phyloP scores from a whole-genome alignment of 345 rosid genomes.

The Excoecaria cochinchinensis region DNA sequence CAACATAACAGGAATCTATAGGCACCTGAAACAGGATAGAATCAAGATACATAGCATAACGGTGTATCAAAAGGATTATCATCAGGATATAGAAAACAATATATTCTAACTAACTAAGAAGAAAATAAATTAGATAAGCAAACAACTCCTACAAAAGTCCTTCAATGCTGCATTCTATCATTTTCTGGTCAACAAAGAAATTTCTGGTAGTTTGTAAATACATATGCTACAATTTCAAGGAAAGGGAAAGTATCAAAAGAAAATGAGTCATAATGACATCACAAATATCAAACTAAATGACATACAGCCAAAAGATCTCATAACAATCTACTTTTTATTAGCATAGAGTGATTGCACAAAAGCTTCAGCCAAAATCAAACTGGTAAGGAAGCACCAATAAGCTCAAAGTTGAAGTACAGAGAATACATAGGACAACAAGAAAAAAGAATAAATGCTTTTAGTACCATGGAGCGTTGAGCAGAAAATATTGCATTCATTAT shows the following conservation, averaged over 20 bases:
- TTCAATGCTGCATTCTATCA: background rate
- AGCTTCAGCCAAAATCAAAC: background rate
- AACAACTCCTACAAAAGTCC: background rate
- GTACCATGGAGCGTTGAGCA: conserved; percentile 86
- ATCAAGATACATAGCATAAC: background rate
- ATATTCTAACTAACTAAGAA: background rate
- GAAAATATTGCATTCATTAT: conserved; percentile 96
- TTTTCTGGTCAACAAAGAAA: background rate
- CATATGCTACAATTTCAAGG: background rate
- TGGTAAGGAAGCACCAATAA: background rate
- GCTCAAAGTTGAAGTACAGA: background rate
- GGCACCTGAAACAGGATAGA: conserved; percentile 61
- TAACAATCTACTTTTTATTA: background rate
- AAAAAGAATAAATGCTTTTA: background rate
- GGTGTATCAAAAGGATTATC: background rate
- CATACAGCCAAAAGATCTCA: background rate
- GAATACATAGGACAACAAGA: background rate
- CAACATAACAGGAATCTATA: conserved; percentile 84
- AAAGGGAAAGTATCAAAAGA: background rate
- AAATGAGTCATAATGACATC: background rate
- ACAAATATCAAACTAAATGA: background rate
- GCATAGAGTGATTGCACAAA: background rate
- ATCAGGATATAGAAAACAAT: background rate
- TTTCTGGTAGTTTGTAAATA: background rate
- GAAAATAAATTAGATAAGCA: background rate